Evolutionary conservation across 495 filamentous ascomycete species (phyloP).

Genomic region (Trichocladium antarcticum): DNA sequence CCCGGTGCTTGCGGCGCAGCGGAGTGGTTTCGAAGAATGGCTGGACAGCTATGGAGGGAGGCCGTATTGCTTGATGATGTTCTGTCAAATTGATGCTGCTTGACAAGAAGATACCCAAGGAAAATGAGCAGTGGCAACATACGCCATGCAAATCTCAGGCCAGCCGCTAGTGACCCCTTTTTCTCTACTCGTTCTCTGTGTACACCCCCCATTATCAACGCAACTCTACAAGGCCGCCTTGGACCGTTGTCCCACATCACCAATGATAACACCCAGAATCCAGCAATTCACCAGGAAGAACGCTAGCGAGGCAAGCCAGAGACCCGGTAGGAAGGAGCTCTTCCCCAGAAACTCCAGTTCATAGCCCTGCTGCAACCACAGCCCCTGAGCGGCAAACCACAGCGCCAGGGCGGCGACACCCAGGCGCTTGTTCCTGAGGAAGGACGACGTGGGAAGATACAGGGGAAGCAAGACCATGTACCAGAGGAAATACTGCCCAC

Average conservation of each 20-base stretch:
- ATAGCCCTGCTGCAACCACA: conserved; percentile 85
- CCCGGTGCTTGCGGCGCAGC: not conserved
- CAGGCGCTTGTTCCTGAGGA: conserved; percentile 45
- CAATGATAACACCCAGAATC: conserved; percentile 70
- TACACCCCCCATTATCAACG: not conserved
- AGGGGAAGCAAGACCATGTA: conserved; percentile 88
- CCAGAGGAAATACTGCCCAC: conserved; percentile 84
- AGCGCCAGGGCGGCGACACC: conserved; percentile 53
- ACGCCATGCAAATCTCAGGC: not conserved
- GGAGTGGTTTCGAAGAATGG: not conserved
- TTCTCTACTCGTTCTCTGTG: too few relatives aligned
- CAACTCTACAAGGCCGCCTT: not conserved
- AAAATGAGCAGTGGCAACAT: not conserved
- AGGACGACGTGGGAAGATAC: conserved; percentile 69
- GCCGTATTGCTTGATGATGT: conserved; percentile 1
- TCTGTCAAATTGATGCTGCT: not conserved
- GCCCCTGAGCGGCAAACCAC: conserved; percentile 63
- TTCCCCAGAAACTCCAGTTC: conserved; percentile 75
- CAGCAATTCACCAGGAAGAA: conserved; percentile 84
- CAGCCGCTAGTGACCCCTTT: not conserved
- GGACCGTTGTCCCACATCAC: conserved; percentile 40
- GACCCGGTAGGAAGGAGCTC: conserved; percentile 75
- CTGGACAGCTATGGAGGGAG: not conserved
- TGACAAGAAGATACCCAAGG: not conserved
- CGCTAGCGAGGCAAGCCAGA: conserved; percentile 60